Evolutionary conservation across 2,329 filamentous ascomycete species (phyloP).

Genomic region (Monosporascus sp.): DNA sequence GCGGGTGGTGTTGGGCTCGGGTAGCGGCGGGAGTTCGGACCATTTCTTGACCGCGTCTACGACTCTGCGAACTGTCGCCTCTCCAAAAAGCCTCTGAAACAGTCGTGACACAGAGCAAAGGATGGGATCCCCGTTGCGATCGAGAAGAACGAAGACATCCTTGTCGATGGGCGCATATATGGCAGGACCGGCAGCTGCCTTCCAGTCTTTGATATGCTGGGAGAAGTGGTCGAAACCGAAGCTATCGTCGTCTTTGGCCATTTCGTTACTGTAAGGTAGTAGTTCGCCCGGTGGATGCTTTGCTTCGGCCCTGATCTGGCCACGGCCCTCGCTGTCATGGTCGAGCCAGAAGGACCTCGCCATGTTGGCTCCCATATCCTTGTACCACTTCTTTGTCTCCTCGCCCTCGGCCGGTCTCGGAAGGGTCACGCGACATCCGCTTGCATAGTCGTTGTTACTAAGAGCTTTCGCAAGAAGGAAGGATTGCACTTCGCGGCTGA

Average conservation of each 20-base stretch:
- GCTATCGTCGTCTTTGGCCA: not conserved
- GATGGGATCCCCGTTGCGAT: not conserved
- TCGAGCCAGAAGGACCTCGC: not conserved
- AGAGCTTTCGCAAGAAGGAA: no score
- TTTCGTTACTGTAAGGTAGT: not conserved
- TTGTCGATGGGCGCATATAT: not conserved
- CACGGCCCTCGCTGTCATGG: not conserved
- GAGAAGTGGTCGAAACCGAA: not conserved
- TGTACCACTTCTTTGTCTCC: not conserved
- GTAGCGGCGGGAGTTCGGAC: not conserved
- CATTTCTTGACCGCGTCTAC: not conserved
- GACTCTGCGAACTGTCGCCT: not conserved
- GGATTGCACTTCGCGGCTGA: no score
- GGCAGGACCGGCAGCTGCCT: not conserved
- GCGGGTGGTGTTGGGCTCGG: not conserved
- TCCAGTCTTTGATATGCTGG: not conserved
- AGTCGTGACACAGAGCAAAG: not conserved
- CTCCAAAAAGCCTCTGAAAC: not conserved
- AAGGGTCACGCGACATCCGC: no score
- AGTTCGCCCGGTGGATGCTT: not conserved
- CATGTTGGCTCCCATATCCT: not conserved
- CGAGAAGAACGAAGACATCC: not conserved
- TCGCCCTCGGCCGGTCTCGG: no score
- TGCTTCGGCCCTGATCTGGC: not conserved
- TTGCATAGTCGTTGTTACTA: no score